Conservation (phyloP, 2,329 filamentous ascomycete genomes). For the Fusarium subtropicale region DNA sequence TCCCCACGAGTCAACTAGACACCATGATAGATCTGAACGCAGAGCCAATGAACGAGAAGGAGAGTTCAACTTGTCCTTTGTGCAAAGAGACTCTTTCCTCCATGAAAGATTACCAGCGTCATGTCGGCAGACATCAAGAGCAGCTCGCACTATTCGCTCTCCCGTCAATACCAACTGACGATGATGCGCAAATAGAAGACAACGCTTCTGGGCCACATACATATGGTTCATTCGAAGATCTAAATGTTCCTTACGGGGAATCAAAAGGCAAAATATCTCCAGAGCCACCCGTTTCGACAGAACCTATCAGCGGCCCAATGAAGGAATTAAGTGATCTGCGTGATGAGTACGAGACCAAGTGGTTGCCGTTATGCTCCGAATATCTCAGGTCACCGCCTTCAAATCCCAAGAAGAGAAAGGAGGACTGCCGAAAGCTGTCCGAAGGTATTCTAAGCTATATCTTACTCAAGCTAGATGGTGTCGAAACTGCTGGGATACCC, state of each 20-base stretch:
- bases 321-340: slow-evolving; percentile 75
- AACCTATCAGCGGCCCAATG: slow-evolving; percentile 52
- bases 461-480: slow-evolving; percentile 79
- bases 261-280: neutral
- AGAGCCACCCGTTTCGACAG: slow-evolving; percentile 36
- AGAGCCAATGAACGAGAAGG: accelerated
- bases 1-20: accelerated
- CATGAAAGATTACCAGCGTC: neutral
- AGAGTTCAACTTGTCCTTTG: accelerated
- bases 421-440: slow-evolving; percentile 80
- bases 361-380: slow-evolving; percentile 71
- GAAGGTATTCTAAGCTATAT: slow-evolving; percentile 83
- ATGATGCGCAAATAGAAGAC: neutral
- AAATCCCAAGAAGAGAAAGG: slow-evolving; percentile 74
- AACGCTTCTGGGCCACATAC: neutral
- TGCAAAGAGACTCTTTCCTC: neutral
- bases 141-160: slow-evolving; percentile 8
- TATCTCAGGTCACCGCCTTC: slow-evolving; percentile 72
- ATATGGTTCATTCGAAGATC: neutral
- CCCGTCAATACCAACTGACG: neutral
- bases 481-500: slow-evolving; percentile 77
- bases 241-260: neutral
- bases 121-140: slow-evolving; percentile 10
- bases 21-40: neutral
- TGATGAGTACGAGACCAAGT: slow-evolving; percentile 70